Percentiles rank a stretch among this genome's conserved stretches.
phyloP scores from a whole-genome alignment of 1,284 basidiomycete genomes.

The Malassezia psittaci region DNA sequence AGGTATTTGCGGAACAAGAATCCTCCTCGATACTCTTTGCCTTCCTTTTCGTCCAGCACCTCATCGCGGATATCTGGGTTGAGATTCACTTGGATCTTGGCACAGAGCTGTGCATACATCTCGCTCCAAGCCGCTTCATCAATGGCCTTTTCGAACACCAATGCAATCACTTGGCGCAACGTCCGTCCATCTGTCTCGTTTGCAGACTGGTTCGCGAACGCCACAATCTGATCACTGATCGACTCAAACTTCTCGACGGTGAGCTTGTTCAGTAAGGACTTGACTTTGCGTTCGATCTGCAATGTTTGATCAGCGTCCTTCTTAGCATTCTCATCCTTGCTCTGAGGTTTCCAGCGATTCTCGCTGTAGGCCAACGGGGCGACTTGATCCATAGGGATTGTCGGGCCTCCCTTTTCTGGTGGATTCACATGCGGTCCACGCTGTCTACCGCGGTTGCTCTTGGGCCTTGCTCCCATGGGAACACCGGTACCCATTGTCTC shows the following conservation, averaged over 20 bases:
- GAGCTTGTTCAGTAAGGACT: conserved; percentile 83
- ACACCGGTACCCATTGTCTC: conserved; percentile 47
- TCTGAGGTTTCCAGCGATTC: conserved; percentile 64
- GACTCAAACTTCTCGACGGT: conserved; percentile 94
- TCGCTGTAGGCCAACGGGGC: conserved; percentile 65
- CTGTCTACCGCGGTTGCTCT: conserved; percentile 41
- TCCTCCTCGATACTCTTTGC: conserved; percentile 73
- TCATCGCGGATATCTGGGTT: conserved; percentile 77
- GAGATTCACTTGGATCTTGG: conserved; percentile 84
- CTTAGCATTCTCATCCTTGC: conserved; percentile 19
- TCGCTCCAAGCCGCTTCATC: conserved; percentile 90
- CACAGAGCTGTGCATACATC: conserved; percentile 90
- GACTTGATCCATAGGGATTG: conserved; percentile 54
- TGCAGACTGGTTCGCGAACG: conserved; percentile 86
- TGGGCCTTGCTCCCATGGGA: conserved; percentile 37
- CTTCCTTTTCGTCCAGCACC: conserved; percentile 56
- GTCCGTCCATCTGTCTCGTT: conserved; percentile 86
- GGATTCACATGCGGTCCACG: conserved; percentile 43
- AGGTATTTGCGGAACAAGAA: conserved; percentile 80
- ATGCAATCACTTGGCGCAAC: conserved; percentile 84
- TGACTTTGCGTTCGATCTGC: conserved; percentile 85
- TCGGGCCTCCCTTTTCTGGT: conserved; percentile 47
- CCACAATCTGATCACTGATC: conserved; percentile 82
- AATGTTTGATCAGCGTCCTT: conserved; percentile 59
- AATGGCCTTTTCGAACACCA: conserved; percentile 93